Percentiles rank a stretch among this genome's conserved stretches.
phyloP scores from a whole-genome alignment of 2,329 filamentous ascomycete genomes.

The Rhinocladiella mackenziei region DNA sequence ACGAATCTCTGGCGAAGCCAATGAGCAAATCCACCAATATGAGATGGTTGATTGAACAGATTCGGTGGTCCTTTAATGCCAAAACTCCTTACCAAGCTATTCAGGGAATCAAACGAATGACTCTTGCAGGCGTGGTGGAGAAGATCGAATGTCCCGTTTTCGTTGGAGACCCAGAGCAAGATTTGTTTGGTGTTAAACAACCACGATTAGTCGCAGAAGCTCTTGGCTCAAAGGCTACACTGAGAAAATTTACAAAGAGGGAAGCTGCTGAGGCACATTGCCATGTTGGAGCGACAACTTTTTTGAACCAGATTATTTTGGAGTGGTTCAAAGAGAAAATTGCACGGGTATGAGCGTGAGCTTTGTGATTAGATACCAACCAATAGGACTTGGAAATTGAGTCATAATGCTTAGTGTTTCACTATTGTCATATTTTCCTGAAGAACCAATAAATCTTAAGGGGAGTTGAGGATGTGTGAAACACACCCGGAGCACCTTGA shows the following conservation, averaged over 20 bases:
- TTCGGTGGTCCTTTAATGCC: conserved; percentile 35
- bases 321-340: conserved; percentile 9
- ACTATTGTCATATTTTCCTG: too few relatives aligned
- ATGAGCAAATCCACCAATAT: conserved; percentile 19
- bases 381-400: neutral
- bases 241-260: conserved; percentile 19
- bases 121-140: conserved; percentile 20
- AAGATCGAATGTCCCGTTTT: conserved; percentile 30
- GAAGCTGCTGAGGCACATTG: conserved; percentile 30
- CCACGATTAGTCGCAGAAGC: conserved; percentile 21
- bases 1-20: neutral
- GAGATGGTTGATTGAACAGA: conserved; percentile 36
- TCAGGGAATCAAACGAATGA: conserved; percentile 20
- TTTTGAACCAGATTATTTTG: conserved; percentile 10
- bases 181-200: conserved; percentile 25
- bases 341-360: neutral
- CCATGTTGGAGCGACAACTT: conserved; percentile 25
- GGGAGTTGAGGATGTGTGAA: neutral
- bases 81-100: conserved; percentile 32
- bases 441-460: neutral
- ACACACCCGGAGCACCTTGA: neutral
- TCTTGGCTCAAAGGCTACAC: conserved; percentile 26
- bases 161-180: conserved; percentile 27
- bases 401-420: neutral
- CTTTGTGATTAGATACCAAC: neutral